Base-by-base conservation (phyloP, 2,329 filamentous ascomycete species). In the Neopestalotiopsis sp. region DNA sequence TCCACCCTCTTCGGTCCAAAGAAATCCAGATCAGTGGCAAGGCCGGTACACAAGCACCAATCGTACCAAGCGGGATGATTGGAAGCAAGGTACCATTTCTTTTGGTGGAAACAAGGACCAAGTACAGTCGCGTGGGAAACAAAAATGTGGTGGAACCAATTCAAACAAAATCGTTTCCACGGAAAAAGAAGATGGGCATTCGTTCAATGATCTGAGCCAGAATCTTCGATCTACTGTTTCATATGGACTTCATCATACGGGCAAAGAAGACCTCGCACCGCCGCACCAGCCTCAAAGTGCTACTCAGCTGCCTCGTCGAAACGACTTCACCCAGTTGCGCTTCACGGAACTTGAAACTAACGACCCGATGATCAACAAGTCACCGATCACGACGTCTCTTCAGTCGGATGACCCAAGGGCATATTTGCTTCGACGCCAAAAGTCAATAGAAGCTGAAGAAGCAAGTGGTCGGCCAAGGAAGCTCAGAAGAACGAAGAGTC, bases 361-460 rank as follows among this genome's bases (percentile, higher is more conserved):
- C 42, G 58, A 58, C 5, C 38, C 30, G 14, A 68, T 67, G 30
- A 69, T 69, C 2, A 65, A 73, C 34, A 72, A 72, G n/a, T 73
- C 75, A 32, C 76, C 76, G 40, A 74, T 76, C 66, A 70, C 67
- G 58, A 79, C 77, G 1, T 73, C 72, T 4, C 62, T 79, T 10
- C 70, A 73, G 13, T 66, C 62, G 34, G 73, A 70, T 34, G 77
- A 79, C 57, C 77, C 77, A 30, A 73, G 77, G 65, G 76, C 77
- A 28, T 79, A 79, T 65, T 74, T 79, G 28, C 65, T 79, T 24
- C 76, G 77, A 10, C 72, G 76, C 59, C 77, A 79, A 66, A 79
- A 77, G 63, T 79, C 76, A 0, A 71, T 75, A 45, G 72, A 71
- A 49, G 70, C 71, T 42, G 71, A 70, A 24, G 71, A 69, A 38